Evolutionary conservation across 1,284 basidiomycete species (phyloP), one percentile per base, ranked within the genome.

Genomic region (Melampsora abietis-canadensis): DNA sequence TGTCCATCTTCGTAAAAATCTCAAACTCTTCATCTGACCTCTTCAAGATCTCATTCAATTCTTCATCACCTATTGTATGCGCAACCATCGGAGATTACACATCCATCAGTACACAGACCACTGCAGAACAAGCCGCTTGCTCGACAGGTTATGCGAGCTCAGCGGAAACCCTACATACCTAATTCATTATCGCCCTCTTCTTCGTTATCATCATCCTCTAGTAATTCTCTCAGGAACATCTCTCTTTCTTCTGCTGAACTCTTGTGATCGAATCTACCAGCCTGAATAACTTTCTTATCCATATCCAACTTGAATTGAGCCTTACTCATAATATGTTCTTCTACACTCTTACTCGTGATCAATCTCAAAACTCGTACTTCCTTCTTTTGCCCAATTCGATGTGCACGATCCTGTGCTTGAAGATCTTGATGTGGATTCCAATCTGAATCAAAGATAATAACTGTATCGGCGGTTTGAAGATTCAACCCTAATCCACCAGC

Each of bases 381-480:
- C 84, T 96, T 96, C 79, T 96, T 99, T 82, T 99, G 96, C 77
- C 96, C 96, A 80, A 98, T 98, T 88, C 96, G 94, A 86, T 99
- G 95, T 14, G 93, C 93, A 60, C 80, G 83, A 79, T 87, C 86
- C 79, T 87, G 86, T 2, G 86, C 86, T 84, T 99, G 96, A 78
- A 98, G 84, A 88, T 99, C 96, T 62, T 92, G 92, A 80, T 96
- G 93, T 75, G 94, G 94, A 84, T 97, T 97, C 93, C 91, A 81
- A 69, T 81, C 80, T 30, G 79, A 77, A 46, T 87, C 92, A 77
- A 84, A 95, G 88, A 99, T 97, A 84, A 99, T 91, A 83, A 99
- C 96, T 0, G 95, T 98, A 82, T 99, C 96, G 68, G 96, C 96
- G 4, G 93, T 96, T 83, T 98, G 95, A 83, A 99, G 84, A 82